Conservation (phyloP, 2,329 filamentous ascomycete genomes). For the Fusarium sp. region DNA sequence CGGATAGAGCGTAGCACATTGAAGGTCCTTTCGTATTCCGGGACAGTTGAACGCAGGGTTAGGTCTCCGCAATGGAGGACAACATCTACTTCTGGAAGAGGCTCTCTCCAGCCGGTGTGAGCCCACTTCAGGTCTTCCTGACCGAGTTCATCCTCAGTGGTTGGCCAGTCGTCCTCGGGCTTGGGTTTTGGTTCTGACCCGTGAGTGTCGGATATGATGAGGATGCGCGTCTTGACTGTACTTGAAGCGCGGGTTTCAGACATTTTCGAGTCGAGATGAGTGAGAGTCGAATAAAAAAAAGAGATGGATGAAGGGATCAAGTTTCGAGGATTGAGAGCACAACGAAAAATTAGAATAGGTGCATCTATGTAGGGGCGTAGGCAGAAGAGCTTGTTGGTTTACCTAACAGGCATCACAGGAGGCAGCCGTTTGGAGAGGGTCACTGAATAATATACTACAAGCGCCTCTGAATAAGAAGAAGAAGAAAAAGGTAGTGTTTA, state of each 20-base stretch:
- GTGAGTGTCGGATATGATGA: slow-evolving; percentile 55
- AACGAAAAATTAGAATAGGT: not conserved
- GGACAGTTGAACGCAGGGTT: slow-evolving; percentile 53
- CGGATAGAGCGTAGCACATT: slow-evolving; percentile 53
- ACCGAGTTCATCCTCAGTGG: slow-evolving; percentile 41
- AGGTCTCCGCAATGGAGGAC: slow-evolving; percentile 65
- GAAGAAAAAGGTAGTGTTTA: not conserved
- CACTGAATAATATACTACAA: not conserved
- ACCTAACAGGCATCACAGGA: not conserved
- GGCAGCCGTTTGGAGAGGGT: not conserved
- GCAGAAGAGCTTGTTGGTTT: not conserved
- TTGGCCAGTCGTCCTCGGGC: slow-evolving; percentile 1
- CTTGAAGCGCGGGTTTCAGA: not conserved
- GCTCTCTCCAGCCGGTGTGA: slow-evolving; percentile 45
- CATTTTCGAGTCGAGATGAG: slow-evolving; percentile 8
- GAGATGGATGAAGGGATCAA: not conserved
- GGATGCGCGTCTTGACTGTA: slow-evolving; percentile 49
- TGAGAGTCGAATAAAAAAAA: not conserved
- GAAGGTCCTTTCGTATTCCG: slow-evolving; percentile 55
- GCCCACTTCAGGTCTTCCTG: slow-evolving; percentile 14
- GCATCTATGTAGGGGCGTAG: not conserved
- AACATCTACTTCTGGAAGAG: slow-evolving; percentile 55
- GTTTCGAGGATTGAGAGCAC: not conserved
- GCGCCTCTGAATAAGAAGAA: not conserved
- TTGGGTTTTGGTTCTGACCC: slow-evolving; percentile 35